phyloP scores from a whole-genome alignment of 495 filamentous ascomycete species.

The Pyrenopolyporus hunteri region DNA sequence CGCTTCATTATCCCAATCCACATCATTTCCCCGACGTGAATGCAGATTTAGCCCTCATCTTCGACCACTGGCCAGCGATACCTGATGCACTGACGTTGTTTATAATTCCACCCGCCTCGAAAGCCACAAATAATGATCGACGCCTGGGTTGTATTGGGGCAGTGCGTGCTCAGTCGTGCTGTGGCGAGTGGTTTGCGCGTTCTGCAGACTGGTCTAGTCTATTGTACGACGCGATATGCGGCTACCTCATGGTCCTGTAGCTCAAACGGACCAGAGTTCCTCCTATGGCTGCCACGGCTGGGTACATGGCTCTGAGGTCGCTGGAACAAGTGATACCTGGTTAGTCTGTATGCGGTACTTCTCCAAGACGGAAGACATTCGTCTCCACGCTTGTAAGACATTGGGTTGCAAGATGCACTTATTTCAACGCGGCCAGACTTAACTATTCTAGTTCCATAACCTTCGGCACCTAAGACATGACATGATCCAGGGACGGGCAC shows the following conservation, averaged over 20 bases:
- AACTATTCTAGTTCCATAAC: slow-evolving; percentile 6
- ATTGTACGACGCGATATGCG: slow-evolving; percentile 33
- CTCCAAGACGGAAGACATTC: slow-evolving; percentile 7
- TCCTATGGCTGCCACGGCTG: slow-evolving; percentile 6
- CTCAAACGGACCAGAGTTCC: slow-evolving; percentile 10
- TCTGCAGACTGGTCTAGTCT: slow-evolving; percentile 11
- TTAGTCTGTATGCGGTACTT: slow-evolving; percentile 22
- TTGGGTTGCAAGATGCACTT: slow-evolving; percentile 1
- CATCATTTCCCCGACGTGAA: slow-evolving; percentile 11
- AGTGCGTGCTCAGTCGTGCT: slow-evolving; percentile 29
- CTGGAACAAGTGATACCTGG: slow-evolving; percentile 15
- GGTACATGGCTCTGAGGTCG: slow-evolving; percentile 23
- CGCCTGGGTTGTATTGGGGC: slow-evolving; percentile 28
- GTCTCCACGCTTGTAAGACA: neutral
- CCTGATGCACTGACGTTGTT: slow-evolving; percentile 35
- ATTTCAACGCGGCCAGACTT: slow-evolving; percentile 4
- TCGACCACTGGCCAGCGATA: neutral
- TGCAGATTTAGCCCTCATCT: neutral
- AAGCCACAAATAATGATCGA: slow-evolving; percentile 35
- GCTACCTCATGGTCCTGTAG: slow-evolving; percentile 27
- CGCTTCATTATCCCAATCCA: slow-evolving; percentile 11
- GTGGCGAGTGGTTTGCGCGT: slow-evolving; percentile 40
- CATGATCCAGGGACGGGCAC: slow-evolving; percentile 14
- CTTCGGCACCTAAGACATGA: slow-evolving; percentile 7
- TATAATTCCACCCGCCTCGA: slow-evolving; percentile 17